Percentiles rank a stretch among this genome's conserved stretches.
Conservation (phyloP, 805 yeast species). For the Lipomyces starkeyi region DNA sequence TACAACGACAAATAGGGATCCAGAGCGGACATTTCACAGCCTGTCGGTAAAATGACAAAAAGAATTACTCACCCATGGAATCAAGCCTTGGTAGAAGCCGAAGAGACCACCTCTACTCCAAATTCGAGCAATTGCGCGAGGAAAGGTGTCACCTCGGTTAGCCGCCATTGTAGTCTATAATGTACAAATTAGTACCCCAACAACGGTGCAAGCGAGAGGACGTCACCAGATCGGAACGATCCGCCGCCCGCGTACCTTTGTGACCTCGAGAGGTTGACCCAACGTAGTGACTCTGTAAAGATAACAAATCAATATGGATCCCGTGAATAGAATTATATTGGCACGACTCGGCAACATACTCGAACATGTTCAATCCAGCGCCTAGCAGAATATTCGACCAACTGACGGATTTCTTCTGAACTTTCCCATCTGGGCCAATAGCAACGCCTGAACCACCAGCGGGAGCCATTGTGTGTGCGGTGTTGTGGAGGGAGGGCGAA, state of each 20-base stretch:
- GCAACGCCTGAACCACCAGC: constrained; percentile 6
- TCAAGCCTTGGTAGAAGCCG: constrained; percentile 96
- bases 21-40: not conserved
- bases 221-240: not conserved
- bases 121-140: constrained; percentile 72
- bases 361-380: constrained; percentile 90
- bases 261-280: constrained; percentile 96
- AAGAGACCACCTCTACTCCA: constrained; percentile 92
- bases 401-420: constrained; percentile 81
- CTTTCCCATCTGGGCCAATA: constrained; percentile 3
- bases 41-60: not conserved
- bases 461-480: constrained; percentile 12
- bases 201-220: not conserved
- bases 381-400: constrained; percentile 91
- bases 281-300: constrained; percentile 71
- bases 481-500: not conserved
- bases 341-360: constrained; percentile 46
- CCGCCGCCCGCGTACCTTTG: constrained; percentile 49
- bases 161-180: constrained; percentile 95
- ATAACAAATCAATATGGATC: not conserved
- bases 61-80: constrained; percentile 71
- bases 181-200: not conserved
- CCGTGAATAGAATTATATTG: not conserved
- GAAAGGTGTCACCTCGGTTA: constrained; percentile 72
- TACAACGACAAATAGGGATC: constrained; percentile 4